Evolutionary conservation across 2,329 filamentous ascomycete genomes (phyloP).

Genomic region (Thielaviopsis euricoi): DNA sequence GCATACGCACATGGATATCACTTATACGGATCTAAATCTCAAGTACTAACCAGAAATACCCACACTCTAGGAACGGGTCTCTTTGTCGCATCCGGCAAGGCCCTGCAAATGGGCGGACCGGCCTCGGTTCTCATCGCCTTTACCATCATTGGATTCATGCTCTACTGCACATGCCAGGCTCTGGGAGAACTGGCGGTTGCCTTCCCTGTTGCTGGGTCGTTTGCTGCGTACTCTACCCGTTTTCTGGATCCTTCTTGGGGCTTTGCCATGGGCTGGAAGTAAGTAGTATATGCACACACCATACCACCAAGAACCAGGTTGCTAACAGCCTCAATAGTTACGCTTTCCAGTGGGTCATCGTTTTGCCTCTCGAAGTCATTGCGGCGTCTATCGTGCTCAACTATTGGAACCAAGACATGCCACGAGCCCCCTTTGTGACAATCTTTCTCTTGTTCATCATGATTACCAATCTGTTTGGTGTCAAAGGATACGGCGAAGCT

Average conservation of each 20-base stretch:
- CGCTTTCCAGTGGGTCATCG: conserved; percentile 72
- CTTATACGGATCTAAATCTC: no score
- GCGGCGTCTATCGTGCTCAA: conserved; percentile 70
- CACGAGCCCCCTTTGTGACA: conserved; percentile 62
- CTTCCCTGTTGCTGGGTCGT: conserved; percentile 83
- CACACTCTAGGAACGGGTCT: conserved; percentile 50
- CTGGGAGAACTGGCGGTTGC: conserved; percentile 81
- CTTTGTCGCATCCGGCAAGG: conserved; percentile 67
- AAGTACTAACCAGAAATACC: conserved; percentile 9
- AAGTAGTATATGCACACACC: conserved; percentile 20
- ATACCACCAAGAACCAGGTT: conserved; percentile 1
- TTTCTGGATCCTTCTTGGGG: conserved; percentile 92
- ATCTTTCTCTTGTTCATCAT: conserved; percentile 67
- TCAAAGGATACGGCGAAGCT: conserved; percentile 77
- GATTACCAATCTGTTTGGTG: conserved; percentile 70
- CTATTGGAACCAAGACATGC: conserved; percentile 54
- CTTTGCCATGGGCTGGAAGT: conserved; percentile 92
- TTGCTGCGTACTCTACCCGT: conserved; percentile 78
- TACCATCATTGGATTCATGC: conserved; percentile 63
- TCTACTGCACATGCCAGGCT: conserved; percentile 84
- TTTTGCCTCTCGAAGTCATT: conserved; percentile 73
- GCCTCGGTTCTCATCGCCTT: conserved; percentile 68
- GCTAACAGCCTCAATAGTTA: conserved; percentile 34
- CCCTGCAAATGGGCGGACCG: conserved; percentile 57
- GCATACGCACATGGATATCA: no score